Evolutionary conservation across 2,329 filamentous ascomycete species (phyloP), one percentile per base, ranked within the genome.

Genomic region (Cladosporium sp.): DNA sequence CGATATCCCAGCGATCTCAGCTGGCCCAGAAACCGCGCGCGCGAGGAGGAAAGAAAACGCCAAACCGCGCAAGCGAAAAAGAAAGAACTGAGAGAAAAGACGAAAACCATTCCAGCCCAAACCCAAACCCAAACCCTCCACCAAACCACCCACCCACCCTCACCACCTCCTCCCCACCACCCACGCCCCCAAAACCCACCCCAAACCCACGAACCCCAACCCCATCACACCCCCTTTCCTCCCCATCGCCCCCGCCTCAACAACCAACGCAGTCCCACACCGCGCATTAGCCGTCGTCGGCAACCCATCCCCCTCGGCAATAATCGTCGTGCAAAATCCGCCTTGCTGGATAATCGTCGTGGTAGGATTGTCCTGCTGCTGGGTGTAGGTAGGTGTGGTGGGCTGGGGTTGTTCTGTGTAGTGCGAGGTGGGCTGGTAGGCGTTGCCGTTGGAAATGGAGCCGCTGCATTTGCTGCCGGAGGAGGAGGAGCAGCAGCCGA

Each of bases 251-350:
- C 45, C 50, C 9, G 59, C 54, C 43, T 57, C 59, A 1, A 63
- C 57, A 15, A 68, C 61, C 42, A 68, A 49, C 20, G 67, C 64
- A n/a, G 62, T 67, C n/a, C 66, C 66, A 49, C 66, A 68, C 3
- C 61, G 51, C 3, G 60, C 65, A 3, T 53, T 50, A 33, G 57
- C 54, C 4, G 64, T 65, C 1, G 65, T 67, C 0, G 65, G 65
- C 27, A 67, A 35, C n/a, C 57, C 58, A 2, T 61, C 60, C 13
- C 66, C 66, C 15, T 57, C 52, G 13, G 59, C 64, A n/a, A 60
- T 57, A 9, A 67, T 32, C 6, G 66, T 68, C 15, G 58, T 62
- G 49, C 66, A 68, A 43, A 67, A 68, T n/a, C 56, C 53, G 16
- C 52, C 57, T 0, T 50, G 55, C 36, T 61, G 59, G 2, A 57